Base-by-base conservation (phyloP, 148 eudicot genomes). In the Vaccinium vitisidaea region DNA sequence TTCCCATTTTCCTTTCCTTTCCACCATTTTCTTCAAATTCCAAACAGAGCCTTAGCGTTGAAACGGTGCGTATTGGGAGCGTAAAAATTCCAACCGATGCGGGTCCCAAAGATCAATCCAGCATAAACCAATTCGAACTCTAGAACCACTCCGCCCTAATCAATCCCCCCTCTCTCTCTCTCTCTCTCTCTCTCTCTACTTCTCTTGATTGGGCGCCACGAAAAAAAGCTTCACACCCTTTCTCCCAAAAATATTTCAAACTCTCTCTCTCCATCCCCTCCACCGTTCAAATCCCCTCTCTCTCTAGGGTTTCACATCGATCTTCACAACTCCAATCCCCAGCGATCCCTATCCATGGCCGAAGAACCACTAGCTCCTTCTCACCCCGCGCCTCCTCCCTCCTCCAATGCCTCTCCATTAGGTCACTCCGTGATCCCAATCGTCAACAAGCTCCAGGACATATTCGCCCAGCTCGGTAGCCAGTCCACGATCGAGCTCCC, bases 381-480 rank as follows among this genome's bases (percentile, higher is more conserved):
- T 5, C 83, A 85, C 0, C 70, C 77, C 10, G 18, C 81, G 6
- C 21, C 43, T 15, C 11, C 89, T 55, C 13, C 88, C 69, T 10
- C 89, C 32, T 56, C 90, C 19, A n/a, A 83, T n/a, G 75, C 93
- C 53, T 87, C 92, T 16, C 69, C 96, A 71, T 30, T 95, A 16
- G 98, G 98, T 0, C 83, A 85, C 73, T 92, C 94, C 4, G 95
- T 95, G 84, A 94, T 95, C 36, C 98, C 98, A 21, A 93, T 95
- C 82, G 94, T 93, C 36, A 95, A 95, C 90, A 94, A 95, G 86
- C 96, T 95, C 3, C 98, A 95, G 70, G 98, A 95, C 80, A 95
- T 95, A 13, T 92, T 92, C 43, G 98, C 98, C 21, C 96, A 94
- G 83, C 90, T 95, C 3, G 95, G 95, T 0, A 92, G 94, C 49